Conservation (phyloP, 108 stramenopile species). For the Cafeteria roenbergensis region DNA sequence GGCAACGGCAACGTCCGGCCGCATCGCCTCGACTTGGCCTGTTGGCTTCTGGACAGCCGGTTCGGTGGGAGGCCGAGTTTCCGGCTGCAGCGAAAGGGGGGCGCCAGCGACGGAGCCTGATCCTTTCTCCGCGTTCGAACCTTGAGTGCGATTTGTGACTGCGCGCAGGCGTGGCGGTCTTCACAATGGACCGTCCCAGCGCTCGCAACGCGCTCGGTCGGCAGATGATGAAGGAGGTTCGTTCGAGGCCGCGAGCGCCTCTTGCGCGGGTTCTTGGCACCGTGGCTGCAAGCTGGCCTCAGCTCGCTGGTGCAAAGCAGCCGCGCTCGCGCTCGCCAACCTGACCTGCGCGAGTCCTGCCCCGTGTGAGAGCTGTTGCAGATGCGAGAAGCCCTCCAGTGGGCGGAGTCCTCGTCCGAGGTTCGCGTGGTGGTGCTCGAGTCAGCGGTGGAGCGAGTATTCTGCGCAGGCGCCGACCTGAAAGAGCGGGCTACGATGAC, state of each 20-base stretch:
- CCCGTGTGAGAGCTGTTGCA: not conserved
- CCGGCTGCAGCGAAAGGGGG: too few relatives aligned
- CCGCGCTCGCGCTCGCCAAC: too few relatives aligned
- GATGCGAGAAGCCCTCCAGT: not conserved
- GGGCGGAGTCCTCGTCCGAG: not conserved
- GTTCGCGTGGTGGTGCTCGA: not conserved
- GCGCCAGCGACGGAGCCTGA: too few relatives aligned
- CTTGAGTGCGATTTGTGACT: not conserved
- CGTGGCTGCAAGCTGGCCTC: too few relatives aligned
- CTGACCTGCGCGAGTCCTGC: too few relatives aligned
- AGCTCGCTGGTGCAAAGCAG: too few relatives aligned
- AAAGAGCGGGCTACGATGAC: conserved; percentile 60
- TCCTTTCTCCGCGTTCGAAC: too few relatives aligned
- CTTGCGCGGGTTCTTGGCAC: too few relatives aligned
- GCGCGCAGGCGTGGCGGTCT: not conserved
- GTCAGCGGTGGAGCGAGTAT: not conserved
- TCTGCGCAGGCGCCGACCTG: conserved; percentile 77
- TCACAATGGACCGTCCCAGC: not conserved
- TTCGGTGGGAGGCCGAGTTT: too few relatives aligned
- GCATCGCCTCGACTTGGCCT: too few relatives aligned
- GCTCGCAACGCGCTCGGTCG: not conserved
- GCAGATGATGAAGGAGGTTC: not conserved
- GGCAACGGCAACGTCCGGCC: too few relatives aligned
- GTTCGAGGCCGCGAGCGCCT: too few relatives aligned
- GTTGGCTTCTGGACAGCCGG: not conserved